These are phyloP conservation scores for Xylaria sp. DNA, from an alignment of 2,329 filamentous ascomycete genomes.

Conservation along the genomic window DNA sequence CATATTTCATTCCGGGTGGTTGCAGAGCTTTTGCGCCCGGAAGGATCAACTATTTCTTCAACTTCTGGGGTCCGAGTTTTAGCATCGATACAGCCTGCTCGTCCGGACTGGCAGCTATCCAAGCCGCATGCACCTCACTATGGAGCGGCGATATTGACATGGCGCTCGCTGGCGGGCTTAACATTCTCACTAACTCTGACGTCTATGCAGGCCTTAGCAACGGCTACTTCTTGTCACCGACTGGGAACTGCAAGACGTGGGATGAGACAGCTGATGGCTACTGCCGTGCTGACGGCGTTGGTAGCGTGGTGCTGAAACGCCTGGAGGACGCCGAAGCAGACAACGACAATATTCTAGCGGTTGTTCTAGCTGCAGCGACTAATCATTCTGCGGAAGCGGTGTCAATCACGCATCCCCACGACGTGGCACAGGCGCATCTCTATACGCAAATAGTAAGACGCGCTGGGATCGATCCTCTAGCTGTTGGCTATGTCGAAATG, in stretches of 20 bases:
- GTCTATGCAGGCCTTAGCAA: constrained; percentile 70
- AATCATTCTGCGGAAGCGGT: constrained; percentile 78
- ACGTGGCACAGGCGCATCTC: constrained; percentile 67
- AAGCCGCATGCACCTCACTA: constrained; percentile 64
- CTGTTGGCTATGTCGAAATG: too few species aligned
- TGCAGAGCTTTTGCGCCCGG: constrained; percentile 51
- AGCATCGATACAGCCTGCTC: constrained; percentile 50
- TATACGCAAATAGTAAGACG: too few species aligned
- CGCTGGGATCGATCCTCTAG: too few species aligned
- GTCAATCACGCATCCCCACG: constrained; percentile 78
- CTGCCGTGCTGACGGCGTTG: constrained; percentile 38
- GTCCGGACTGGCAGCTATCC: constrained; percentile 39
- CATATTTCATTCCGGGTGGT: constrained; percentile 52
- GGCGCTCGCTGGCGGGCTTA: constrained; percentile 55
- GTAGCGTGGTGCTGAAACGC: constrained; percentile 40
- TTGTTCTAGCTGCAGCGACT: constrained; percentile 70
- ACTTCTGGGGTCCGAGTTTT: constrained; percentile 48
- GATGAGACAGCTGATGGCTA: constrained; percentile 41
- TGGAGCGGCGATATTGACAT: constrained; percentile 72
- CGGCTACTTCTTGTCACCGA: constrained; percentile 62
- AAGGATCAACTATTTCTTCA: constrained; percentile 52
- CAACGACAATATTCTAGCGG: constrained; percentile 58
- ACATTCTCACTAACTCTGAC: constrained; percentile 62
- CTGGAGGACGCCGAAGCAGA: constrained; percentile 40
- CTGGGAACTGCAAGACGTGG: constrained; percentile 38